Evolutionary conservation across 1,284 basidiomycete species (phyloP), one percentile per base, ranked within the genome.

Genomic region (Boletus chippewaensis): DNA sequence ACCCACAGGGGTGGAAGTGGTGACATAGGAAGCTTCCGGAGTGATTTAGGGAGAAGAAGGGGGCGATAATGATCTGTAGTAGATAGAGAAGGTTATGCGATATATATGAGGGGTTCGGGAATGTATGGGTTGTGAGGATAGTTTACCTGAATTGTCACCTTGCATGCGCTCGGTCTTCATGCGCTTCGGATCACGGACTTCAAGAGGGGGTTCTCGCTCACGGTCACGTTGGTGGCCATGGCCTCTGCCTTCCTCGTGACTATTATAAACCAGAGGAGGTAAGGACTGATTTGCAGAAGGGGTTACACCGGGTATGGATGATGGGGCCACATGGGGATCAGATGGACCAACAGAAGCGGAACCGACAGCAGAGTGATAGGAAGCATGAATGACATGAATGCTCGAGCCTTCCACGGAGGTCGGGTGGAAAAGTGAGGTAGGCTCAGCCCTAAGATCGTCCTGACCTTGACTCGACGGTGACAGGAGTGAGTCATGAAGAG

Each of bases 121-220:
- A 61, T 44, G 57, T 49, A 54, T 18, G 49, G 54, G 40, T 46
- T 59, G 45, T 44, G 54, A 54, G 45, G 40, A 49, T 60, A 60
- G 58, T 61, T 60, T 70, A 71, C 69, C 71, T 61, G 70, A 63
- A 57, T 70, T 61, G 45, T 71, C 67, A 52, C 61, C 56, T 55
- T 72, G 70, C 58, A 66, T 66, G 15, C 72, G 68, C 50, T 74
- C 73, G 2, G 69, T 70, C 58, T 76, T 77, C 54, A 74, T 69
- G 41, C 76, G 69, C 57, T 77, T 76, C 29, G 70, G 63, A 47
- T 77, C 74, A 47, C 74, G 64, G 40, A 66, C 64, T 47, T 67
- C 67, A 10, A 59, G 54, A 16, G 67, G 56, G 36, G 64, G 61
- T 20, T 24, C 24, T 24, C 24, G 24, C 24, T 24, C 8, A 24